These are phyloP conservation scores for Zygosaccharomyces pseudobailii DNA, from an alignment of 1,139 yeast genomes.

Conservation along the genomic window DNA sequence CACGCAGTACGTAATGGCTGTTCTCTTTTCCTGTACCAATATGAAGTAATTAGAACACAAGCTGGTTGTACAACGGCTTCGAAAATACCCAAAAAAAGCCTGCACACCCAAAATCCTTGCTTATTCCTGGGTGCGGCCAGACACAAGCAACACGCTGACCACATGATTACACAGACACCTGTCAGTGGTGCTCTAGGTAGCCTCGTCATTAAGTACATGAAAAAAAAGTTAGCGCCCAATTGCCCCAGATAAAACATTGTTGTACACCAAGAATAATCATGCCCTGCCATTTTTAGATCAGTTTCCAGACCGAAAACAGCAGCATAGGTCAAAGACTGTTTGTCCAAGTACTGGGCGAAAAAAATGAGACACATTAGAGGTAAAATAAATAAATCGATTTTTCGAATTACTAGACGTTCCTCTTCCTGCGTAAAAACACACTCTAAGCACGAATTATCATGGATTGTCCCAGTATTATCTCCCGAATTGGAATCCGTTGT, in stretches of 20 bases:
- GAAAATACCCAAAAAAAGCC: constrained; percentile 41
- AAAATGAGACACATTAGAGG: constrained; percentile 20
- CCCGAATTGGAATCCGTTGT: neutral
- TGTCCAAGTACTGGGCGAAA: constrained; percentile 22
- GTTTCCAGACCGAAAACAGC: constrained; percentile 46
- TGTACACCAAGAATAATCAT: constrained; percentile 48
- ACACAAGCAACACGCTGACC: constrained; percentile 9
- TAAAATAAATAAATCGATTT: constrained; percentile 18
- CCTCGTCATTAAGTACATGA: constrained; percentile 7
- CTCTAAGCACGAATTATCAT: neutral
- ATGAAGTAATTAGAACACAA: constrained; percentile 44
- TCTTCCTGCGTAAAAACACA: neutral
- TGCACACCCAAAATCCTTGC: constrained; percentile 13
- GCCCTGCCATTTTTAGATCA: constrained; percentile 43
- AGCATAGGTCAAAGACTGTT: constrained; percentile 46
- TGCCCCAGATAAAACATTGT: constrained; percentile 48
- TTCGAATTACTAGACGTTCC: neutral
- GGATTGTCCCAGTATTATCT: neutral
- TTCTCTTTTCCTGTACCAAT: constrained; percentile 46
- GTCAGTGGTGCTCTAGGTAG: constrained; percentile 10
- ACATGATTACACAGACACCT: constrained; percentile 7
- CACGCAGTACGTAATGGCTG: constrained; percentile 41
- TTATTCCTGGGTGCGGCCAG: constrained; percentile 9
- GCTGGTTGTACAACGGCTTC: constrained; percentile 46
- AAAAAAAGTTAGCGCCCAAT: constrained; percentile 22